Base-by-base conservation (phyloP, 441 rosid genomes). In the Flueggea neowawraea region DNA sequence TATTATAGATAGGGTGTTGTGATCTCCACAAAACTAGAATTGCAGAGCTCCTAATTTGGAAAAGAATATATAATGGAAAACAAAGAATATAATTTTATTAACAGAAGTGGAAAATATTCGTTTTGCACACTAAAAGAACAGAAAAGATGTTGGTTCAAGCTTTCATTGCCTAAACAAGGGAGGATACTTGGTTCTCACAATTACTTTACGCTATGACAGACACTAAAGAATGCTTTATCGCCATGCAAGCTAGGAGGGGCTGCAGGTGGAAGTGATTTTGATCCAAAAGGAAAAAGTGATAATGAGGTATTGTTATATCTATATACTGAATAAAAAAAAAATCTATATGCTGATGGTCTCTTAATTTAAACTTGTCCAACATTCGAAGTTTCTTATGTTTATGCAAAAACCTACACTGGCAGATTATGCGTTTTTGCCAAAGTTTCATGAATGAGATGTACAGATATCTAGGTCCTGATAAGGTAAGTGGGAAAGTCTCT, bases 191-290 rank as follows among this genome's bases (percentile, higher is more conserved):
- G 41, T 36, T 36, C 41, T 36, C 7, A 36, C 41, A 36, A 48
- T 32, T 57, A 8, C 47, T 75, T 54, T 55, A 44, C 60, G 39
- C 52, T 51, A 55, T 64, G 44, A 12, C 84, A 95, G 99, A 90
- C 98, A n/a, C 75, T 95, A 70, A 95, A 88, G 78, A 95, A 95
- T 77, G 96, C 98, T 57, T 64, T 95, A 71, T 95, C 93, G 60
- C 97, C 98, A 13, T 91, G 87, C 82, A 95, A 90, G 79, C 81
- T 95, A 67, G 99, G 99, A 82, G 99, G 99, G 57, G 96, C 99
- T 61, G 91, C 98, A 43, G 99, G 99, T 65, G 98, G 99, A 73
- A 88, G 99, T 63, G 99, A 95, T 80, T 95, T 95, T 85, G 97
- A 95, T 78, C 99, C 99, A 43, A 95, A 90, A 80, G 99, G 98